Evolutionary conservation across 2,329 filamentous ascomycete genomes (phyloP), one percentile per base, ranked within the genome.

Genomic region (Diaporthe eres): DNA sequence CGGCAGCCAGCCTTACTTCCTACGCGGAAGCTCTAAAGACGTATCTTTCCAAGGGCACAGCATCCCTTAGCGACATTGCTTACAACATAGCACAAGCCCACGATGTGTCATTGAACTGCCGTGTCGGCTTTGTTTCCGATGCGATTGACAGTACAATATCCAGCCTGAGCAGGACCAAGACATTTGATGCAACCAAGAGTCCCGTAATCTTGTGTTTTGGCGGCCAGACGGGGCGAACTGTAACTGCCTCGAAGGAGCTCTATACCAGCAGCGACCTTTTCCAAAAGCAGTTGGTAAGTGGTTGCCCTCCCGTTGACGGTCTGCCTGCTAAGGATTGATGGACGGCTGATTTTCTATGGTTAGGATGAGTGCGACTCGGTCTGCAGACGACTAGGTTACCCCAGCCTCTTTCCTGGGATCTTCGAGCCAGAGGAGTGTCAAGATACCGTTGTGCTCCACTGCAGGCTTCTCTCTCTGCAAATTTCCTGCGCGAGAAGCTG

Each of bases 121-220:
- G 72, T n/a, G 49, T 68, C 51, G 34, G 28, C 17, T 37, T 44
- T 39, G 19, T 39, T 49, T 25, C 58, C 12, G 61, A 53, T 71
- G 53, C n/a, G 10, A 39, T 55, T 7, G 61, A 68, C 31, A 58
- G 61, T 63, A 28, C 37, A 22, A 12, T 68, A 68, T 68, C 63
- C 31, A 53, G 44, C 47, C 31, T 68, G 19, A 53, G 63, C 63
- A 68, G 63, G 47, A 63, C 28, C 9, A 57, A 65, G 58, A n/a
- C 61, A n/a, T 67, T 51, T 67, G 61, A 22, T 34, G 19, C 61
- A 49, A 37, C 3, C 3, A 67, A 67, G 42, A 74, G 34, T 22
- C 74, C 79, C 15, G 76, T 85, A 1, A 78, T 87, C 2, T 73
- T 87, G 1, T 80, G 79, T 28, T 85, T 87, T 60, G 84, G 83